Evolutionary conservation across 352 stramenopile species (phyloP).

Genomic region (Phytophthora pini): DNA sequence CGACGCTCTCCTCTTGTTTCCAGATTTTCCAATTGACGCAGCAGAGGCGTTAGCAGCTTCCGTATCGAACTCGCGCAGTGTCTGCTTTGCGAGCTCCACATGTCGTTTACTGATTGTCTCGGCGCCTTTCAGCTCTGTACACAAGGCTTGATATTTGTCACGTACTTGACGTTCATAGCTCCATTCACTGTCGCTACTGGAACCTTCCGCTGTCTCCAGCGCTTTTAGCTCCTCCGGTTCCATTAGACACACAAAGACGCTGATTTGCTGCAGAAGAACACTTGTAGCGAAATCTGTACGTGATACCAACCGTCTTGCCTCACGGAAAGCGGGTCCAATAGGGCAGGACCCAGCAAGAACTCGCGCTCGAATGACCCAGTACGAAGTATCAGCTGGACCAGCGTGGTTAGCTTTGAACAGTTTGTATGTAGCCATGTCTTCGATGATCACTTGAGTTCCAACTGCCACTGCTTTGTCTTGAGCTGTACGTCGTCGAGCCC

Average conservation of each 20-base stretch:
- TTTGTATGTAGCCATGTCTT: constrained; percentile 65
- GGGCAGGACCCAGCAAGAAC: constrained; percentile 70
- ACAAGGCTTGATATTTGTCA: constrained; percentile 50
- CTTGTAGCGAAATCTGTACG: constrained; percentile 62
- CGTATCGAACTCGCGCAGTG: constrained; percentile 29
- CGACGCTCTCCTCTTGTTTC: constrained; percentile 12
- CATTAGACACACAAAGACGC: constrained; percentile 73
- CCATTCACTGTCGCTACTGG: constrained; percentile 27
- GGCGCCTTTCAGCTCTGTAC: constrained; percentile 42
- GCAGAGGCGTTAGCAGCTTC: constrained; percentile 15
- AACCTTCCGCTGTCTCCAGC: constrained; percentile 13
- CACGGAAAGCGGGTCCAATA: constrained; percentile 47
- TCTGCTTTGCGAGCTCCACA: constrained; percentile 49
- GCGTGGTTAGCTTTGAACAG: constrained; percentile 73
- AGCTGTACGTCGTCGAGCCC: constrained; percentile 25
- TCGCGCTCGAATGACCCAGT: constrained; percentile 69
- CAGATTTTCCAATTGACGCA: constrained; percentile 17
- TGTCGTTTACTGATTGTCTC: constrained; percentile 50
- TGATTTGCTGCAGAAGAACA: constrained; percentile 69
- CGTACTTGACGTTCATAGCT: constrained; percentile 62
- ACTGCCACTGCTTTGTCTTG: constrained; percentile 26
- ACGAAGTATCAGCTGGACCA: constrained; percentile 70
- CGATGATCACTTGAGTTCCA: constrained; percentile 56
- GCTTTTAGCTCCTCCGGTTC: constrained; percentile 44
- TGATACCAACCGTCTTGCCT: constrained; percentile 52